Percentiles rank a stretch among this genome's conserved stretches.
These are phyloP conservation scores for Aspergillus campestris DNA, from an alignment of 495 filamentous ascomycete species.

Conservation along the genomic window DNA sequence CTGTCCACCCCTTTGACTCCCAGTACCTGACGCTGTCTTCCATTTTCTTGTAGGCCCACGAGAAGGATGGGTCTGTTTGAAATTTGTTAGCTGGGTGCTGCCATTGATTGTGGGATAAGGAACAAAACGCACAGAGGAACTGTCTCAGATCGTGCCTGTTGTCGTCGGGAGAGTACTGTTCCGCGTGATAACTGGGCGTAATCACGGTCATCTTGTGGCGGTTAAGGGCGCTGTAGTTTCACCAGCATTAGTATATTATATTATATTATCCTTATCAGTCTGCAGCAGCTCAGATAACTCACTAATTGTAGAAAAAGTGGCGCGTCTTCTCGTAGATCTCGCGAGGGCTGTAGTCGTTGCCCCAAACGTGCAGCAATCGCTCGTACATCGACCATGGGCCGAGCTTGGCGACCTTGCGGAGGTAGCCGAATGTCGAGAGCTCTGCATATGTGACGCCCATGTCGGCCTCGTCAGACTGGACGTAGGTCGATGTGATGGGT, in stretches of 20 bases:
- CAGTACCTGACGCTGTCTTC: constrained; percentile 32
- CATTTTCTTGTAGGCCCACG: constrained; percentile 37
- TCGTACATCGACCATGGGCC: constrained; percentile 67
- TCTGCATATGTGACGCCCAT: constrained; percentile 58
- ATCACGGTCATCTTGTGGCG: constrained; percentile 61
- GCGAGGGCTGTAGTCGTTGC: constrained; percentile 36
- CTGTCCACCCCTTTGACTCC: constrained; percentile 31
- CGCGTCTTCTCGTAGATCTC: constrained; percentile 54
- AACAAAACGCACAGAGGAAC: constrained; percentile 34
- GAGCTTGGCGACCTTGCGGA: constrained; percentile 65
- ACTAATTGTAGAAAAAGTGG: constrained; percentile 52
- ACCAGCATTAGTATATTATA: no score
- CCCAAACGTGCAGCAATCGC: constrained; percentile 63
- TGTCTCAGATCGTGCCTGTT: constrained; percentile 61
- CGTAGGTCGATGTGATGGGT: constrained; percentile 55
- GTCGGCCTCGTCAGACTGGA: constrained; percentile 58
- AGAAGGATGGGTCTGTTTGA: constrained; percentile 25
- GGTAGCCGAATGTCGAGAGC: constrained; percentile 48
- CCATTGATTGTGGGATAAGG: neutral
- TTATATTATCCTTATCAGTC: no score
- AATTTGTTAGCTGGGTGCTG: no score
- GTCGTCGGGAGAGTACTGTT: constrained; percentile 54
- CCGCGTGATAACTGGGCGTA: constrained; percentile 51
- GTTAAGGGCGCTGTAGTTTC: constrained; percentile 30
- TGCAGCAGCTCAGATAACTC: no score